A percentile compares a stretch with the other conserved stretches of the same genome.
These are phyloP conservation scores for Cyanidioschyzon merolae DNA, from an alignment of 23 red algal genomes.

Conservation along the genomic window DNA sequence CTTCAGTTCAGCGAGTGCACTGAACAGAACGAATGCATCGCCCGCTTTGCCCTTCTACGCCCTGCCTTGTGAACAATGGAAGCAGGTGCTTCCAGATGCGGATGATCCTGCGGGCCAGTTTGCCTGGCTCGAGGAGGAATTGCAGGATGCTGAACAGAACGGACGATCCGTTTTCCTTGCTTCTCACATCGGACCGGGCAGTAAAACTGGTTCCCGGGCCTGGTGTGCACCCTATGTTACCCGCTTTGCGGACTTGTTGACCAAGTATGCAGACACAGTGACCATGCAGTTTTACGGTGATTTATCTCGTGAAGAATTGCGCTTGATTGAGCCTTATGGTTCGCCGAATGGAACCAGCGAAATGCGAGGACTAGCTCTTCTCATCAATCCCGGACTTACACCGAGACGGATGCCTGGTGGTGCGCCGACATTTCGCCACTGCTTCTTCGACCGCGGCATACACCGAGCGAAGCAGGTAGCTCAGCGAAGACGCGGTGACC, in stretches of 20 bases:
- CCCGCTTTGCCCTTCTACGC: not conserved
- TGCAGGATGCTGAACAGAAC: not conserved
- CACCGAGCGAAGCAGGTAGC: not conserved
- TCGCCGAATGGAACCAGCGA: not conserved
- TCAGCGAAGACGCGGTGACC: not conserved
- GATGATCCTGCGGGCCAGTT: not conserved
- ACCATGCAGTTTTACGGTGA: slow-evolving; percentile 17
- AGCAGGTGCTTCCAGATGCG: not conserved
- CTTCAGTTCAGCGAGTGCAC: not conserved
- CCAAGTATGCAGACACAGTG: not conserved
- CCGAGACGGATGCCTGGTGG: not conserved
- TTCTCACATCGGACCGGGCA: not conserved
- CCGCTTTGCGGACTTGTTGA: not conserved
- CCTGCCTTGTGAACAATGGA: not conserved
- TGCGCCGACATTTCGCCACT: not conserved
- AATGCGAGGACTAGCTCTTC: not conserved
- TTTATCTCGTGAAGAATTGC: not conserved
- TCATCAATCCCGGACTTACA: slow-evolving; percentile 8
- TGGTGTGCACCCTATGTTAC: not conserved
- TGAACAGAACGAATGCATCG: not conserved
- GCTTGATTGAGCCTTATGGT: not conserved
- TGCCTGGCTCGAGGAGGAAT: not conserved
- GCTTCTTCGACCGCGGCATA: not conserved
- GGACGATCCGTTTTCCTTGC: not conserved
- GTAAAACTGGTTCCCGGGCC: not conserved